Conservation (phyloP, 2,329 filamentous ascomycete genomes). For the Alternaria triticina region DNA sequence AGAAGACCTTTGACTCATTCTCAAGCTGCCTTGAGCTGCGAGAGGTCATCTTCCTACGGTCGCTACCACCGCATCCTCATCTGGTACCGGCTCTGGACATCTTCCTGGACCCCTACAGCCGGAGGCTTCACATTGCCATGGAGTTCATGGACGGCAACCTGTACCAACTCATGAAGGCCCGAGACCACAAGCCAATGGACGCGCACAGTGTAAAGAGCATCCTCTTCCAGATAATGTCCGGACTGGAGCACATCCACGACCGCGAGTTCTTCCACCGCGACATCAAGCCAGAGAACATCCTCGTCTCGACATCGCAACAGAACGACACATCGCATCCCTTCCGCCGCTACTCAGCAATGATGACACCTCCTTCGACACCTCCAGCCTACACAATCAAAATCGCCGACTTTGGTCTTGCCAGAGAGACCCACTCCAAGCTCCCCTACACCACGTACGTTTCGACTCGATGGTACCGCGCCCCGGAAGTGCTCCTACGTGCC, state of each 20-base stretch:
- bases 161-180: constrained; percentile 98
- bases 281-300: constrained; percentile 98
- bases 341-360: constrained; percentile 87
- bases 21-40: constrained; percentile 88
- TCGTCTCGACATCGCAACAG: constrained; percentile 88
- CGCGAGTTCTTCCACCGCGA: constrained; percentile 98
- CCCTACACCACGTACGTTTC: constrained; percentile 99
- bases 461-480: constrained; percentile 92
- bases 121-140: constrained; percentile 98
- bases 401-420: constrained; percentile 95
- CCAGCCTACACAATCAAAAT: constrained; percentile 97
- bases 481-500: constrained; percentile 89
- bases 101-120: constrained; percentile 93
- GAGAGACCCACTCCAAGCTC: constrained; percentile 94
- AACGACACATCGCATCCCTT: constrained; percentile 85
- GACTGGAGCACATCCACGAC: constrained; percentile 95
- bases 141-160: constrained; percentile 99
- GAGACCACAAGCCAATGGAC: constrained; percentile 93
- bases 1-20: constrained; percentile 97
- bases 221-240: constrained; percentile 93
- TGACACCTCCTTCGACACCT: constrained; percentile 93
- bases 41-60: constrained; percentile 95
- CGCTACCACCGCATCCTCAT: constrained; percentile 85
- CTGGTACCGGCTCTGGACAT: constrained; percentile 98
- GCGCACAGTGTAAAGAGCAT: constrained; percentile 95